phyloP scores from a whole-genome alignment of 371 early-diverging fungal genomes.

The Nematocida sp. region DNA sequence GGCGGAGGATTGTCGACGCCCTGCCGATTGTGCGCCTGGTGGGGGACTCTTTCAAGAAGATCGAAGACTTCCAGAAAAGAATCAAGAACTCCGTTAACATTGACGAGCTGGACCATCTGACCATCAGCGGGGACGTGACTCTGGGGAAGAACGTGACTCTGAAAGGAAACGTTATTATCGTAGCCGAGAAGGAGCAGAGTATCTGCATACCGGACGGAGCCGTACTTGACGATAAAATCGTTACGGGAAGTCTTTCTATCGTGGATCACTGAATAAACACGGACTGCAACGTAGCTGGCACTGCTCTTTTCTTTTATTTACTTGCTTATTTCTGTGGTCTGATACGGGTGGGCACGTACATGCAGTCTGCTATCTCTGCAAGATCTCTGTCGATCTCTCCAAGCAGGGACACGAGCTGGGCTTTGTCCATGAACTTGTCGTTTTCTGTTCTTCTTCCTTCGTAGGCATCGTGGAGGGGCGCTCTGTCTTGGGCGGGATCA shows the following conservation, averaged over 20 bases:
- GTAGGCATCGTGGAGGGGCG: conserved; percentile 20
- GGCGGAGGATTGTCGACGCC: conserved; percentile 74
- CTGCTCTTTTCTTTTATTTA: not conserved
- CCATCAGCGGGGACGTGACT: conserved; percentile 90
- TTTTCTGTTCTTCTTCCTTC: conserved; percentile 41
- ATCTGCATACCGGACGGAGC: conserved; percentile 95
- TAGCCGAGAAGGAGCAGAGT: conserved; percentile 83
- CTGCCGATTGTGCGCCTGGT: conserved; percentile 82
- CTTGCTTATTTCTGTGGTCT: not conserved
- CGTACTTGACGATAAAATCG: conserved; percentile 91
- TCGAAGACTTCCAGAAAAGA: conserved; percentile 69
- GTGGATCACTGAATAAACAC: too few species aligned
- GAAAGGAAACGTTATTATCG: conserved; percentile 93
- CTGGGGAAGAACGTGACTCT: conserved; percentile 86
- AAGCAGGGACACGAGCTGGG: conserved; percentile 17
- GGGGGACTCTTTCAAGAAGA: conserved; percentile 92
- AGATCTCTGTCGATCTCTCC: conserved; percentile 41
- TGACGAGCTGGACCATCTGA: conserved; percentile 88
- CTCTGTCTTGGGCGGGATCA: not conserved
- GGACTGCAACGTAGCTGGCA: too few species aligned
- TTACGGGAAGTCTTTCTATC: conserved; percentile 85
- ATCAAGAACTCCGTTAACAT: conserved; percentile 88
- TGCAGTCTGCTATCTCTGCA: conserved; percentile 8
- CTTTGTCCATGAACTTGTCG: conserved; percentile 48
- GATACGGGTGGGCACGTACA: conserved; percentile 4